Evolutionary conservation across 768 basidiomycete genomes (phyloP), one percentile per base, ranked within the genome.

Genomic region (Amanita subjunquillea): DNA sequence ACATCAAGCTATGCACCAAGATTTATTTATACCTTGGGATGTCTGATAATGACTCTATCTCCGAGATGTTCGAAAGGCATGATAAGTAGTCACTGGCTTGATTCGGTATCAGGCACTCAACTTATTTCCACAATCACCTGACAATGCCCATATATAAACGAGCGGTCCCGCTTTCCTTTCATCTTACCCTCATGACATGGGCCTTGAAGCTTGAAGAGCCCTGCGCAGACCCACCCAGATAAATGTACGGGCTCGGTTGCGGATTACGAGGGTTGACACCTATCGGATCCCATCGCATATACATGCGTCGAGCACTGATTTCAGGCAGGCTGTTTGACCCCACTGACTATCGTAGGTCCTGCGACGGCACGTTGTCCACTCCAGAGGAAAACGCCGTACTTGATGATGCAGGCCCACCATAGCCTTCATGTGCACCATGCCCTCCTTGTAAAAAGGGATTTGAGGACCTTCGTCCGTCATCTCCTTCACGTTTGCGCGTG

Each of bases 61-160:
- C 67, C 59, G 0, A 63, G 58, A 56, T 70, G 69, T 51, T 76
- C 69, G n/a, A 82, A 68, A 20, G 84, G 82, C 85, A 87, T 87
- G 37, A 29, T 27, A 17, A 17, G 17, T 17, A 17, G 17, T 17
- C 17, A 17, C 17, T 17, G 17, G 17, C 17, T 17, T 17, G 27
- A 27, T 27, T 27, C 27, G 27, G 27, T 27, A 27, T 27, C 27
- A 25, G 23, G 23, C 17, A 25, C 3, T 25, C 2, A 3, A 25
- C 23, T 4, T 23, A 17, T 43, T 51, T 17, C n/a, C 50, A 43
- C 41, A 15, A 2, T 43, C 50, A 51, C 40, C 39, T 51, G 50
- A 51, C 17, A 10, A 2, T n/a, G 4, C 22, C 2, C 39, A 34
- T 51, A 51, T 41, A 51, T 30, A 32, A 30, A 20, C 3, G 37